Evolutionary conservation across 208 protist genomes (phyloP).

Genomic region (Sergeia podlipaevii): DNA sequence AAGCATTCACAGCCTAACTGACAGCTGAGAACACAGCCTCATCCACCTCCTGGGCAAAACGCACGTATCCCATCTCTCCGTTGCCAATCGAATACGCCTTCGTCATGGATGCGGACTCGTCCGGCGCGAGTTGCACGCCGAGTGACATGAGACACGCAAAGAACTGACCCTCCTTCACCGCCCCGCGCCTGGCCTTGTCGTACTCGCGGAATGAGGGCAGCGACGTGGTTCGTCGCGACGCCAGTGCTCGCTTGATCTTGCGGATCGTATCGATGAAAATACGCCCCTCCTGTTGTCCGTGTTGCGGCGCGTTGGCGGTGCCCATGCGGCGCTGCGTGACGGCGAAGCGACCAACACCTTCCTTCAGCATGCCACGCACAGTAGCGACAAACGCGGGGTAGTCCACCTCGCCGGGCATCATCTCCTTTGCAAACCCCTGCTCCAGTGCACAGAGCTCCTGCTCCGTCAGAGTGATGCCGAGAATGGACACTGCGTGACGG

Average conservation of each 20-base stretch:
- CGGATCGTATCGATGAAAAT: conserved; percentile 30
- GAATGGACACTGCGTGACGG: conserved; percentile 63
- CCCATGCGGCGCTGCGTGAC: conserved; percentile 41
- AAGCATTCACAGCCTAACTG: conserved; percentile 1
- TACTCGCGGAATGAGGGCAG: conserved; percentile 78
- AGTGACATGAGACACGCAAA: conserved; percentile 72
- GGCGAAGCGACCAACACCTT: conserved; percentile 38
- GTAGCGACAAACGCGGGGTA: conserved; percentile 68
- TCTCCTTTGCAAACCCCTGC: conserved; percentile 32
- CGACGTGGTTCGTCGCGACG: conserved; percentile 41
- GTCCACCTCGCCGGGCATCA: conserved; percentile 34
- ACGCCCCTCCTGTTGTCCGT: conserved; percentile 11
- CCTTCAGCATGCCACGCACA: conserved; percentile 43
- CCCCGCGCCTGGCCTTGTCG: conserved; percentile 64
- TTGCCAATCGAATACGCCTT: conserved; percentile 47
- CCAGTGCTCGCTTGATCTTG: conserved; percentile 45
- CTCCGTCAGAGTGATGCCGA: conserved; percentile 63
- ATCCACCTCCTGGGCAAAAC: conserved; percentile 53
- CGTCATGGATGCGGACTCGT: conserved; percentile 44
- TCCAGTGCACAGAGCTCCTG: conserved; percentile 52
- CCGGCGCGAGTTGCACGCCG: conserved; percentile 62
- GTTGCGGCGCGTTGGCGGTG: conserved; percentile 5
- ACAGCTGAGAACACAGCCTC: conserved; percentile 30
- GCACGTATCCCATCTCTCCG: conserved; percentile 70
- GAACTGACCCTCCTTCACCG: conserved; percentile 85